Conservation (phyloP, 2,329 filamentous ascomycete genomes). For the Penicillium sp. region DNA sequence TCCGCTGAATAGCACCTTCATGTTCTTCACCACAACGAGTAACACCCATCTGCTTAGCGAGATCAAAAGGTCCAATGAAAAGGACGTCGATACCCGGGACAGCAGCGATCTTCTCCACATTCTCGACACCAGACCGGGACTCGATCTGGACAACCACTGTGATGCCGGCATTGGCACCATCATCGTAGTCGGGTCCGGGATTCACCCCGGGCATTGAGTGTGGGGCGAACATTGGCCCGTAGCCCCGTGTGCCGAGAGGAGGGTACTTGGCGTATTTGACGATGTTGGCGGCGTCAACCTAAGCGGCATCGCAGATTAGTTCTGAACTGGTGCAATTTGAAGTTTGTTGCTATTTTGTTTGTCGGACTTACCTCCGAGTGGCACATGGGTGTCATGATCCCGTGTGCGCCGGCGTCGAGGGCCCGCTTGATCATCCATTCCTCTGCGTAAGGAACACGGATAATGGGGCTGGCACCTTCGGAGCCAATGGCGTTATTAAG, state of each 20-base stretch:
- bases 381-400: conserved; percentile 39
- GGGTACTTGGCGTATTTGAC: conserved; percentile 35
- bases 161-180: conserved; percentile 32
- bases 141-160: conserved; percentile 45
- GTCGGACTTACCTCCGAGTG: conserved; percentile 26
- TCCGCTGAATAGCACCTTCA: conserved; percentile 41
- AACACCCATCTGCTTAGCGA: conserved; percentile 42
- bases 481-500: conserved; percentile 38
- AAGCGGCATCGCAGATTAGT: neutral
- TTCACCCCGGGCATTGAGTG: conserved; percentile 31
- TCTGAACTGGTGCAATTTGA: neutral
- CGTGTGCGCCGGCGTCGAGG: conserved; percentile 40
- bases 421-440: conserved; percentile 45
- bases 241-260: conserved; percentile 32
- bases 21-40: conserved; percentile 38
- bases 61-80: conserved; percentile 42
- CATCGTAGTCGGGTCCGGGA: conserved; percentile 33
- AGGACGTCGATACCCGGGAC: conserved; percentile 44
- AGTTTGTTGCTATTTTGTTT: neutral
- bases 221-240: conserved; percentile 37
- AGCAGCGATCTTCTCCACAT: conserved; percentile 46
- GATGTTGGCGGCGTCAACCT: conserved; percentile 32
- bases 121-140: conserved; percentile 42
- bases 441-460: conserved; percentile 36
- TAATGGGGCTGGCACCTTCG: conserved; percentile 35